Conservation (phyloP, 257 asterid genomes). For the Anisodus tanguticus region DNA sequence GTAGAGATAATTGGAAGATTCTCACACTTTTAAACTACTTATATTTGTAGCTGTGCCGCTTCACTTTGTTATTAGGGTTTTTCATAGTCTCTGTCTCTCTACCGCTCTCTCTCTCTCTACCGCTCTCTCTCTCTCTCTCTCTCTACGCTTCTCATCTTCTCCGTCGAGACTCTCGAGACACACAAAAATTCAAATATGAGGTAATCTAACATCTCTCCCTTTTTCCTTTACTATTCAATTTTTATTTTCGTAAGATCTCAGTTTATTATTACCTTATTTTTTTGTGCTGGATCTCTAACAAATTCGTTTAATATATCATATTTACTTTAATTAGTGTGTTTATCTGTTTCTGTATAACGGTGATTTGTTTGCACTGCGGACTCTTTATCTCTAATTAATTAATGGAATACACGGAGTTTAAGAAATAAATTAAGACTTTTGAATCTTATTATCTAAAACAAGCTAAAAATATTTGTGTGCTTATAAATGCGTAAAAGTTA, state of each 20-base stretch:
- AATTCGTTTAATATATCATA: background rate
- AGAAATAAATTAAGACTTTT: too few relatives aligned
- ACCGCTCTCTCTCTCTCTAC: constrained; percentile 3
- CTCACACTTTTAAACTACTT: background rate
- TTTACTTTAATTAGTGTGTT: background rate
- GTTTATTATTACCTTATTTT: background rate
- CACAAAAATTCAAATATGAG: constrained; percentile 52
- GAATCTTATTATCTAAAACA: too few relatives aligned
- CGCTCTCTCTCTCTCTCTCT: background rate
- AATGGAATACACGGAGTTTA: background rate
- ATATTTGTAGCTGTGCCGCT: constrained; percentile 10
- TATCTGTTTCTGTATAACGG: too few relatives aligned
- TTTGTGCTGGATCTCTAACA: background rate
- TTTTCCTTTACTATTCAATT: background rate
- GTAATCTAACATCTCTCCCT: constrained; percentile 33
- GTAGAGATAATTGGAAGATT: background rate
- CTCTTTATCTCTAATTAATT: background rate
- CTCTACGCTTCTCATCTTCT: constrained; percentile 26
- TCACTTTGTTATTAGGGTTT: constrained; percentile 60
- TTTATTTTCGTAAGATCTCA: background rate
- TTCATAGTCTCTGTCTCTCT: constrained; percentile 21
- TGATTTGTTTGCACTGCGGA: background rate
- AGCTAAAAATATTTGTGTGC: too few relatives aligned
- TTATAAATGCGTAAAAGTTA: too few relatives aligned
- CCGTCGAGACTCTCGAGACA: too few relatives aligned